These are phyloP conservation scores for Sequoia sempervirens DNA, from an alignment of 75 land plant species.

Conservation along the genomic window DNA sequence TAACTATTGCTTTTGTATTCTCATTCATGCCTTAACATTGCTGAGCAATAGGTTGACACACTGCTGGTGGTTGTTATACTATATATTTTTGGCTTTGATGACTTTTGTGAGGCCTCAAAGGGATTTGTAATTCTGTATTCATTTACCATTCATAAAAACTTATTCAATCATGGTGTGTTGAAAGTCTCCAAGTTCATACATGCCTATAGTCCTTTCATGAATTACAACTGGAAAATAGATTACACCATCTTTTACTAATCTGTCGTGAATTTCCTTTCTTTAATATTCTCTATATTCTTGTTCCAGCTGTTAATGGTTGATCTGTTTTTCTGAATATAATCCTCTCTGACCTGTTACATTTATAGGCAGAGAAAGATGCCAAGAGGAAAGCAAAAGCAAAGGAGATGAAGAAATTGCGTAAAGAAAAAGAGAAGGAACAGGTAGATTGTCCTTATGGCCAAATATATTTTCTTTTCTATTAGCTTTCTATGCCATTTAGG, in stretches of 20 bases:
- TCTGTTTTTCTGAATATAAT: background rate
- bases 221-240: background rate
- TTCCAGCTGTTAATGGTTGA: background rate
- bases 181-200: background rate
- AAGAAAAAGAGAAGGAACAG: conserved; percentile 67
- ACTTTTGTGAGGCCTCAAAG: no score
- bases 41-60: no score
- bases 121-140: background rate
- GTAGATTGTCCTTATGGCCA: conserved; percentile 9
- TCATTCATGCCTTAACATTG: no score
- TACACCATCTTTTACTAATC: background rate
- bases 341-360: background rate
- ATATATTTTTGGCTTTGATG: no score
- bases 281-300: background rate
- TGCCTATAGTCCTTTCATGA: background rate
- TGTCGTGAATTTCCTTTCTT: background rate
- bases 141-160: background rate
- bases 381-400: conserved; percentile 90
- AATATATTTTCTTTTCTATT: background rate
- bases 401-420: conserved; percentile 77
- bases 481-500: background rate
- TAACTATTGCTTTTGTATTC: no score
- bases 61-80: no score
- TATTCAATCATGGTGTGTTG: background rate
- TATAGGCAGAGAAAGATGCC: conserved; percentile 96